Base-by-base conservation (phyloP, 2,329 filamentous ascomycete species). In the Hypocrella siamensis region DNA sequence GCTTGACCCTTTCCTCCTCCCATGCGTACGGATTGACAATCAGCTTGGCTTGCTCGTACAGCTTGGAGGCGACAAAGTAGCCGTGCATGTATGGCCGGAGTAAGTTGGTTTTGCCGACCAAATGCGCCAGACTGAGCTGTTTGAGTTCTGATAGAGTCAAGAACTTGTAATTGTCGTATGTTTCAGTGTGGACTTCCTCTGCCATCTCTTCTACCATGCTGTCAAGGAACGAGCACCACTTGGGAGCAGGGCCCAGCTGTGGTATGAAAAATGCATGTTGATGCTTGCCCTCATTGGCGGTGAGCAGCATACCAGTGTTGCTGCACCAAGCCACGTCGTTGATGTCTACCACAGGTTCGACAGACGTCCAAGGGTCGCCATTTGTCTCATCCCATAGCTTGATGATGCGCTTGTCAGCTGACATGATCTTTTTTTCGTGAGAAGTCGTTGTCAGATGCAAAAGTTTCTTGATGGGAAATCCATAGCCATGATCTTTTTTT, bases 151-250 rank as follows among this genome's bases (percentile, higher is more conserved):
- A 75, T 38, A 84, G 56, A 2, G 88, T 93, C 49, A 98, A 65
- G 70, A 98, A 98, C 58, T 96, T 98, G 72, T 88, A 96, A 57
- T 98, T 96, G 58, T 98, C 90, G 62, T 98, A 98, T 8, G 90
- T 83, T 44, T 90, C 78, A 19, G 78, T 79, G 37, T 64, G 67
- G 19, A 67, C 63, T 49, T 79, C 74, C 50, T 96, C 88, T 7
- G 88, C 88, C 84, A 98, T 94, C 56, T 98, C 92, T 60, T 98
- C 90, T 8, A 96, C 90, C 47, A 98, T 74, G 47, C 92, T 94
- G 57, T 98, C 92, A 39, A 98, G 62, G 71, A 96, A 96, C 3
- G 81, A 77, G 51, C 90, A 96, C 90, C 90, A 98, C 47, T 75
- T 83, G 1, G 90, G 92, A 2, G 90, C 86, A 0, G 88, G 84